Evolutionary conservation across 495 filamentous ascomycete genomes (phyloP).

Genomic region (Xeromyces bisporus): DNA sequence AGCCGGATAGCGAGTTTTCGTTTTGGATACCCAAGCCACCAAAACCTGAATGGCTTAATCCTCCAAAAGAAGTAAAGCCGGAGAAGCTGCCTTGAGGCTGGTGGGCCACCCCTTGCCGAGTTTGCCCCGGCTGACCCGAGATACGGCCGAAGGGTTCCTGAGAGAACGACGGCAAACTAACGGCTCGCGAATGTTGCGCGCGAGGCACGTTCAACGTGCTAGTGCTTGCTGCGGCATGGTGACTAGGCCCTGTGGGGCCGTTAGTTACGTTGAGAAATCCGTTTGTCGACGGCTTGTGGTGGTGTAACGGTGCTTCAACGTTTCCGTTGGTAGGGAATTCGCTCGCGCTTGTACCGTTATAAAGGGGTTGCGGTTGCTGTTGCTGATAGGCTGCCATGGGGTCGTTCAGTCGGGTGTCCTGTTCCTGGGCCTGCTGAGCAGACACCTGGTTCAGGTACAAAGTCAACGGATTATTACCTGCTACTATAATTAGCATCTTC

Average conservation of each 20-base stretch:
- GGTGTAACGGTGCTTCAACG: conserved; percentile 29
- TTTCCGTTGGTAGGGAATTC: conserved; percentile 42
- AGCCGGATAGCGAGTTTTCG: conserved; percentile 46
- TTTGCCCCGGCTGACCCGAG: conserved; percentile 22
- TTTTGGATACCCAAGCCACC: conserved; percentile 49
- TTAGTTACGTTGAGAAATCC: conserved; percentile 47
- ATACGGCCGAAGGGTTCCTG: conserved; percentile 39
- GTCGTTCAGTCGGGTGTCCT: conserved; percentile 34
- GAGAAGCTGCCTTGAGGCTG: conserved; percentile 40
- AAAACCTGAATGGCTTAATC: conserved; percentile 39
- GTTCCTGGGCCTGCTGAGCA: conserved; percentile 53
- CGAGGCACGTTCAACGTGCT: conserved; percentile 40
- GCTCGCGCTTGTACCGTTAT: conserved; percentile 29
- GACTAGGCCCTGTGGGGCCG: conserved; percentile 37
- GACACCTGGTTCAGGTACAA: conserved; percentile 82
- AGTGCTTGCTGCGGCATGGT: conserved; percentile 47
- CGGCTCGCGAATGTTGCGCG: conserved; percentile 64
- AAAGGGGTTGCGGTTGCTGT: conserved; percentile 42
- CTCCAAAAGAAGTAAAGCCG: conserved; percentile 38
- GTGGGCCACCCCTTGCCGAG: conserved; percentile 30
- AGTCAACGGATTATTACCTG: conserved; percentile 76
- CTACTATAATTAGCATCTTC: no score
- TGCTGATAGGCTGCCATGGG: conserved; percentile 40
- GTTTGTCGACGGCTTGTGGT: conserved; percentile 40
- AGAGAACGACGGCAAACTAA: conserved; percentile 62